phyloP scores from a whole-genome alignment of 352 stramenopile genomes.

The Elongisporangium senticosum region DNA sequence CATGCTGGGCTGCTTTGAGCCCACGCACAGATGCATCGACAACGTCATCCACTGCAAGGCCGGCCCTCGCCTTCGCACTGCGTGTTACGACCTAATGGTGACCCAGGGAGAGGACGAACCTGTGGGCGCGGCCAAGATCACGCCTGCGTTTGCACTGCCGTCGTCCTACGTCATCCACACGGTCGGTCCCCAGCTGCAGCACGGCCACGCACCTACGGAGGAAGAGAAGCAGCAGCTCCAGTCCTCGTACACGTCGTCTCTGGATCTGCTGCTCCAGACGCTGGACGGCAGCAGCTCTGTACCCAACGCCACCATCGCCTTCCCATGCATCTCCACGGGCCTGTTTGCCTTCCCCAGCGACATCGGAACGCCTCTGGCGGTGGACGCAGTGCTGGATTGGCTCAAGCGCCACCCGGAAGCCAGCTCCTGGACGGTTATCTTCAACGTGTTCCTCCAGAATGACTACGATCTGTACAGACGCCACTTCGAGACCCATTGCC shows the following conservation, averaged over 20 bases:
- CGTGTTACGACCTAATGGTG: conserved; percentile 45
- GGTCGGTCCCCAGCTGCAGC: conserved; percentile 45
- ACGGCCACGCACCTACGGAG: conserved; percentile 15
- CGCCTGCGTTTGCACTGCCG: conserved; percentile 41
- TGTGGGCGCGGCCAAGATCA: conserved; percentile 48
- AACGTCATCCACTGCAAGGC: conserved; percentile 68
- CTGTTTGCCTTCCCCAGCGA: conserved; percentile 65
- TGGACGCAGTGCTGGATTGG: conserved; percentile 47
- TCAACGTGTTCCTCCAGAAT: conserved; percentile 59
- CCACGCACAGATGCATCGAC: conserved; percentile 65
- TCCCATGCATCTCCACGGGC: conserved; percentile 65
- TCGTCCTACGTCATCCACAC: conserved; percentile 54
- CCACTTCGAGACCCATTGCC: conserved; percentile 18
- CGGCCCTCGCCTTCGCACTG: conserved; percentile 43
- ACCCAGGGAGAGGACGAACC: conserved; percentile 31
- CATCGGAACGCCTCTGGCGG: conserved; percentile 32
- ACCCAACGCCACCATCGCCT: conserved; percentile 22
- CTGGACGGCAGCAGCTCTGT: conserved; percentile 2
- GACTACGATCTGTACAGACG: conserved; percentile 57
- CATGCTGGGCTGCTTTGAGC: conserved; percentile 67
- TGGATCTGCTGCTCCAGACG: conserved; percentile 38
- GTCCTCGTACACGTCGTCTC: conserved; percentile 42
- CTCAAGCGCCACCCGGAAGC: conserved; percentile 26
- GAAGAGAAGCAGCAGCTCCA: conserved; percentile 25
- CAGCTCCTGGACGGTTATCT: conserved; percentile 43